Base-by-base conservation (phyloP, 345 rosid genomes). In the Eucalyptus pumila region DNA sequence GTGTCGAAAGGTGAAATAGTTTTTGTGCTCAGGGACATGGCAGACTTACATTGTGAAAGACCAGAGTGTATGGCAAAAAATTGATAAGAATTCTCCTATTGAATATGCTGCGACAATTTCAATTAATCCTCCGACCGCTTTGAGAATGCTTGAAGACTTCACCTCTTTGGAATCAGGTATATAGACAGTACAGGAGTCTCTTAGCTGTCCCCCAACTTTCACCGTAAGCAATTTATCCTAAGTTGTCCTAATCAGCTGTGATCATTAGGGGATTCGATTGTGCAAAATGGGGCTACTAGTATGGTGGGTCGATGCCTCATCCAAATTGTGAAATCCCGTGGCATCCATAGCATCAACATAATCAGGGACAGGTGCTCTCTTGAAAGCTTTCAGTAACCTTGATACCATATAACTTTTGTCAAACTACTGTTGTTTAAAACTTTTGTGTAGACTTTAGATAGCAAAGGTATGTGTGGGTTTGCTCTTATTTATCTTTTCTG, bases 261-360 rank as follows among this genome's bases (percentile, higher is more conserved):
- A 65, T 88, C 52, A 89, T 49, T 96, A 97, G 99, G 99, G 86
- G 96, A 96, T 88, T 92, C 96, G 85, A 90, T 97, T 42, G 98
- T 96, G 89, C 99, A 97, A 96, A 97, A 96, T 92, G 99, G 99
- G 49, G 96, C 98, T 88, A 95, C 99, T 42, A 96, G 98, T 92
- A 95, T 95, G 11, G 99, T 96, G 56, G 98, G 99, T 86, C 99
- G 96, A 90, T 97, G 99, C 91, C 90, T 95, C 52, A 94, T 96
- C 89, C 99, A 96, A 93, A 93, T 97, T 90, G 99, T 98, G 24
- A 90, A 88, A 89, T 91, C 91, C 49, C 95, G 94, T 86, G 95
- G 98, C 88, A 94, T 97, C 89, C 94, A 92, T 89, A 97, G 93
- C 90, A 90, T 96, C 89, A 96, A 96, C 65, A 88, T 97, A 81